phyloP scores from a whole-genome alignment of 2,329 filamentous ascomycete species.

The Didymella pomorum region DNA sequence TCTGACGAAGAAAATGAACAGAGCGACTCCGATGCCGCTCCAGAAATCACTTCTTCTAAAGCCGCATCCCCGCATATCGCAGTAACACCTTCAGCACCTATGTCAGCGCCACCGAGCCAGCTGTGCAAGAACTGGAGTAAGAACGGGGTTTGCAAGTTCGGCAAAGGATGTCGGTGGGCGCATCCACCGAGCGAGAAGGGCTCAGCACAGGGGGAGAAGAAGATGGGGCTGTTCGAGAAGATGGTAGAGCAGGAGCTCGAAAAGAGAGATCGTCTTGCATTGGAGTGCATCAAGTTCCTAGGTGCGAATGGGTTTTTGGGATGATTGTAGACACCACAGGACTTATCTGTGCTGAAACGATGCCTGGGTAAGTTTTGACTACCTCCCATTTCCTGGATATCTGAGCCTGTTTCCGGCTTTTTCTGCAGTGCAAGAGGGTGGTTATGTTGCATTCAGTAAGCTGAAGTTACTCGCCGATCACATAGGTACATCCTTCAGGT shows the following conservation, averaged over 20 bases:
- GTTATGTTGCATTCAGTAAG: too few species aligned
- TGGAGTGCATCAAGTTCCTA: slow-evolving; percentile 58
- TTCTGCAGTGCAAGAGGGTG: too few species aligned
- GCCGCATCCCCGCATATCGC: slow-evolving; percentile 24
- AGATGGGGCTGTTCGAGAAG: slow-evolving; percentile 39
- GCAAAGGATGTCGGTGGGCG: slow-evolving; percentile 35
- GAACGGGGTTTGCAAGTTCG: slow-evolving; percentile 40
- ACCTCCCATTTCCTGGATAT: too few species aligned
- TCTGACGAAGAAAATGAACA: slow-evolving; percentile 28
- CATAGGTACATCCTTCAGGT: slow-evolving; percentile 70
- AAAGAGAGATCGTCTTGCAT: slow-evolving; percentile 52
- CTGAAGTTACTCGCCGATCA: slow-evolving; percentile 60
- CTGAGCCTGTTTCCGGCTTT: too few species aligned
- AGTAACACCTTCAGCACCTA: slow-evolving; percentile 27
- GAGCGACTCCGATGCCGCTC: slow-evolving; percentile 44
- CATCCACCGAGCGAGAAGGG: slow-evolving; percentile 30
- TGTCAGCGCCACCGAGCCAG: slow-evolving; percentile 9
- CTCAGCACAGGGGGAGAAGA: neutral
- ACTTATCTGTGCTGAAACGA: too few species aligned
- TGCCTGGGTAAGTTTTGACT: too few species aligned
- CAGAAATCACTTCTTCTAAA: slow-evolving; percentile 52
- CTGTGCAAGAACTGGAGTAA: slow-evolving; percentile 38
- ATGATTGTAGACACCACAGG: slow-evolving; percentile 7
- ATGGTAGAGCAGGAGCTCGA: slow-evolving; percentile 57
- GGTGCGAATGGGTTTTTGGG: slow-evolving; percentile 54